Percentiles rank a stretch among this genome's conserved stretches.
Conservation (phyloP, 2,329 filamentous ascomycete species). For the Eutypella sp. region DNA sequence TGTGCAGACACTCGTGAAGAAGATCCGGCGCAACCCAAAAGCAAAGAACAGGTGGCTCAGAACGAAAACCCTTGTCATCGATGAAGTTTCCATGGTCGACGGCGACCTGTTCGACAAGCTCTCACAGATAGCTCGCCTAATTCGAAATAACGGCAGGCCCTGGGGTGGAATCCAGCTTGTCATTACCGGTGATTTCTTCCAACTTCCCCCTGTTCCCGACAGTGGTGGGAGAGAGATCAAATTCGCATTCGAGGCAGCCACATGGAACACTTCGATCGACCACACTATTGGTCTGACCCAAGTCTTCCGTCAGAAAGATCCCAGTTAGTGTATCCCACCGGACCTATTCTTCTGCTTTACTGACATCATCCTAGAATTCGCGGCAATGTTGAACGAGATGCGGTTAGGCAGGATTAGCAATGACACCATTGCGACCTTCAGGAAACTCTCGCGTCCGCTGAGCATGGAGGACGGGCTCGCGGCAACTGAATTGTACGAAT, state of each 20-base stretch:
- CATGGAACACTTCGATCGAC: slow-evolving; percentile 88
- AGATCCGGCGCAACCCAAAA: slow-evolving; percentile 84
- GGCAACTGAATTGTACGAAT: slow-evolving; percentile 72
- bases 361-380: slow-evolving; percentile 57
- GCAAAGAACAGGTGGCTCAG: slow-evolving; percentile 83
- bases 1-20: slow-evolving; percentile 74
- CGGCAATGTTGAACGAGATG: slow-evolving; percentile 97
- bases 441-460: slow-evolving; percentile 64
- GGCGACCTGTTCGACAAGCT: slow-evolving; percentile 96
- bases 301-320: slow-evolving; percentile 92
- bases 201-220: slow-evolving; percentile 89
- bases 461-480: slow-evolving; percentile 69
- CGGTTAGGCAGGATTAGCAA: slow-evolving; percentile 75
- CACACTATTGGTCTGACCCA: slow-evolving; percentile 94
- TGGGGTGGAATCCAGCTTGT: slow-evolving; percentile 96
- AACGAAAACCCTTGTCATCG: slow-evolving; percentile 82
- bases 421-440: slow-evolving; percentile 74
- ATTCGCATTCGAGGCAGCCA: slow-evolving; percentile 88
- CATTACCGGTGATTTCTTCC: slow-evolving; percentile 97
- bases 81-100: slow-evolving; percentile 98
- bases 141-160: slow-evolving; percentile 85
- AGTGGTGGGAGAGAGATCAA: slow-evolving; percentile 63
- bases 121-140: slow-evolving; percentile 75
- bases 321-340: slow-evolving; percentile 38
- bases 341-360: slow-evolving; percentile 15